These are phyloP conservation scores for Arachnomyces sp. DNA, from an alignment of 2,329 filamentous ascomycete genomes.

Conservation along the genomic window DNA sequence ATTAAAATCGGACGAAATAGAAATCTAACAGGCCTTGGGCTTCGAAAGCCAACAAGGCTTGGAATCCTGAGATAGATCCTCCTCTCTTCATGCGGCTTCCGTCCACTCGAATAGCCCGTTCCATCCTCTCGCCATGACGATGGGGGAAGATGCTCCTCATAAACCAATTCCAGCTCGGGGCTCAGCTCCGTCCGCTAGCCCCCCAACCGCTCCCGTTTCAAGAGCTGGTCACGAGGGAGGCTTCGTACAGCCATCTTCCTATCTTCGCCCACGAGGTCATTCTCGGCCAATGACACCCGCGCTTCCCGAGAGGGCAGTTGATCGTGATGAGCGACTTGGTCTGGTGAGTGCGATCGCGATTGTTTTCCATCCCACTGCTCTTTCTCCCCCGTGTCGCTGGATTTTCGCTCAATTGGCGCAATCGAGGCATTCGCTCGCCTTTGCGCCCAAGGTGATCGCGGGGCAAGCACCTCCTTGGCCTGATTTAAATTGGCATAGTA, in stretches of 20 bases:
- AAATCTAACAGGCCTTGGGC: neutral
- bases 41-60: constrained; percentile 3
- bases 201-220: constrained; percentile 9
- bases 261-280: constrained; percentile 33
- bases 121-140: constrained; percentile 13
- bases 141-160: constrained; percentile 19
- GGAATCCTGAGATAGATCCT: constrained; percentile 1
- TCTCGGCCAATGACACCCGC: constrained; percentile 34
- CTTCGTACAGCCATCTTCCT: constrained; percentile 43
- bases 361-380: constrained; percentile 6
- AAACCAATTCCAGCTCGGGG: constrained; percentile 18
- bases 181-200: constrained; percentile 10
- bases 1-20: neutral
- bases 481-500: constrained; percentile 2
- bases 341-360: constrained; percentile 31
- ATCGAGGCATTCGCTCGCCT: too few species aligned
- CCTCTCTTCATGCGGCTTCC: constrained; percentile 12
- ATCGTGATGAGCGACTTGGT: constrained; percentile 42
- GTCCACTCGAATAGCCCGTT: constrained; percentile 8
- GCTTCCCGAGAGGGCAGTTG: constrained; percentile 37
- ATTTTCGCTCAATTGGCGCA: neutral
- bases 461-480: neutral
- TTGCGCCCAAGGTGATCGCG: neutral
- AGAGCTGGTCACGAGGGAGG: constrained; percentile 33
- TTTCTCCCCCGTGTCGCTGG: constrained; percentile 5